phyloP scores from a whole-genome alignment of 352 stramenopile genomes.

The Phytophthora lateralis region DNA sequence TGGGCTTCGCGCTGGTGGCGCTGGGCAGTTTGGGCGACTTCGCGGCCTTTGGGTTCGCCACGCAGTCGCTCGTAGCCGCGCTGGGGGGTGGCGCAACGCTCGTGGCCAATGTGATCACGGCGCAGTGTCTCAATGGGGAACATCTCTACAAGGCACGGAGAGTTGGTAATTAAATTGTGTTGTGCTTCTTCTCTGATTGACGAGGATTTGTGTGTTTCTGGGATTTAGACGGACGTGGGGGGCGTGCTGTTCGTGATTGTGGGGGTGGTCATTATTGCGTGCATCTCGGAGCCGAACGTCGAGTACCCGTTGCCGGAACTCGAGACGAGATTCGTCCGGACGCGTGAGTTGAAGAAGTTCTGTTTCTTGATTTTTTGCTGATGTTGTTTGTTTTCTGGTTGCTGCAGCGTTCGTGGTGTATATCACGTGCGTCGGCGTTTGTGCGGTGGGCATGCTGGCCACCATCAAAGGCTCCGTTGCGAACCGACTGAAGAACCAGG shows the following conservation, averaged over 20 bases:
- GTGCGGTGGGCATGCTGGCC: constrained; percentile 81
- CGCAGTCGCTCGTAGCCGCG: constrained; percentile 88
- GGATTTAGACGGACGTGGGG: constrained; percentile 68
- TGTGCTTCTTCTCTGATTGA: not conserved
- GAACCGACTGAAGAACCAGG: constrained; percentile 85
- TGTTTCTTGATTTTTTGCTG: constrained; percentile 1
- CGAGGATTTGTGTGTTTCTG: constrained; percentile 8
- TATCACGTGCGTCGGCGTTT: constrained; percentile 75
- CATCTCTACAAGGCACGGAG: constrained; percentile 58
- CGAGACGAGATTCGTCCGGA: constrained; percentile 79
- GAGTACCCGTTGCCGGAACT: constrained; percentile 88
- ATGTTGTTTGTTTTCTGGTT: constrained; percentile 1
- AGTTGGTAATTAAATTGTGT: not conserved
- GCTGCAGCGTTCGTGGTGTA: constrained; percentile 75
- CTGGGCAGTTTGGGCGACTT: constrained; percentile 90
- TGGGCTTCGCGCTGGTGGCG: constrained; percentile 79
- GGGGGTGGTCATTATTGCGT: constrained; percentile 87
- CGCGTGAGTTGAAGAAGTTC: constrained; percentile 39
- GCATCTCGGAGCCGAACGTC: constrained; percentile 84
- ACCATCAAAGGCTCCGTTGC: constrained; percentile 90
- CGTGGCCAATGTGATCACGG: constrained; percentile 88
- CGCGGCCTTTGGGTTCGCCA: constrained; percentile 88
- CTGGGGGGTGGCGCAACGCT: constrained; percentile 87
- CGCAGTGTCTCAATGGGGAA: constrained; percentile 86
- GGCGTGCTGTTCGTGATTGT: constrained; percentile 88